These are phyloP conservation scores for Ascobolus immersus DNA, from an alignment of 495 filamentous ascomycete species.

Conservation along the genomic window DNA sequence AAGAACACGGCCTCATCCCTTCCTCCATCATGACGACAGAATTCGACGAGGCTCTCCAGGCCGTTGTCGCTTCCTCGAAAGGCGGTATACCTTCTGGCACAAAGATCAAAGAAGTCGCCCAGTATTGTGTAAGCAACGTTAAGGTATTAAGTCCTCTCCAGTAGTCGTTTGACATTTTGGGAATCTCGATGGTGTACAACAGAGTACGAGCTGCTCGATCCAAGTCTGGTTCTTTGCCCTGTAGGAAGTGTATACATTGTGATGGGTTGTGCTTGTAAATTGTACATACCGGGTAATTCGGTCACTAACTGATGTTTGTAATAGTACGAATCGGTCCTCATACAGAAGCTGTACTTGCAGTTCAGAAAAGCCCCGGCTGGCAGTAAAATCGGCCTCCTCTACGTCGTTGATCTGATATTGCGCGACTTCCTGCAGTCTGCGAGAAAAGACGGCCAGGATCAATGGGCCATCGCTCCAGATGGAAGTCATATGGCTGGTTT, in stretches of 20 bases:
- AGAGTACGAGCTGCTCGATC: constrained; percentile 7
- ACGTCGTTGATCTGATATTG: constrained; percentile 99
- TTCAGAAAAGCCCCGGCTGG: constrained; percentile 88
- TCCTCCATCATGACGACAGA: constrained; percentile 62
- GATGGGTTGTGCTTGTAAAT: too few relatives aligned
- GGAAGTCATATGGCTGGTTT: constrained; percentile 88
- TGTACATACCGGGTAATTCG: too few relatives aligned
- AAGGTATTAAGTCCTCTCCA: constrained; percentile 42
- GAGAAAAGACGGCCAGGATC: constrained; percentile 53
- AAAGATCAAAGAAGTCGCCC: constrained; percentile 64
- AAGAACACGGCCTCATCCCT: constrained; percentile 25
- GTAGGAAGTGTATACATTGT: too few relatives aligned
- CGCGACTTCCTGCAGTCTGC: constrained; percentile 95
- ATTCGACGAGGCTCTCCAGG: constrained; percentile 68
- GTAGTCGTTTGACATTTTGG: constrained; percentile 6
- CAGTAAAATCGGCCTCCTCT: constrained; percentile 95
- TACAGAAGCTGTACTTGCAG: constrained; percentile 87
- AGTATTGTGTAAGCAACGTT: constrained; percentile 66
- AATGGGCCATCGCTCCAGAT: constrained; percentile 50
- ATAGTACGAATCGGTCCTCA: constrained; percentile 82
- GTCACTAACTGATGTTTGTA: constrained; percentile 18
- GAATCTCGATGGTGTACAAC: constrained; percentile 10
- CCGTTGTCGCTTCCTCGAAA: constrained; percentile 70
- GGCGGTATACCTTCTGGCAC: constrained; percentile 83
- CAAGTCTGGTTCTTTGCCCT: background rate